Conservation (phyloP, 2,329 filamentous ascomycete genomes). For the Venturiaceae sp. region DNA sequence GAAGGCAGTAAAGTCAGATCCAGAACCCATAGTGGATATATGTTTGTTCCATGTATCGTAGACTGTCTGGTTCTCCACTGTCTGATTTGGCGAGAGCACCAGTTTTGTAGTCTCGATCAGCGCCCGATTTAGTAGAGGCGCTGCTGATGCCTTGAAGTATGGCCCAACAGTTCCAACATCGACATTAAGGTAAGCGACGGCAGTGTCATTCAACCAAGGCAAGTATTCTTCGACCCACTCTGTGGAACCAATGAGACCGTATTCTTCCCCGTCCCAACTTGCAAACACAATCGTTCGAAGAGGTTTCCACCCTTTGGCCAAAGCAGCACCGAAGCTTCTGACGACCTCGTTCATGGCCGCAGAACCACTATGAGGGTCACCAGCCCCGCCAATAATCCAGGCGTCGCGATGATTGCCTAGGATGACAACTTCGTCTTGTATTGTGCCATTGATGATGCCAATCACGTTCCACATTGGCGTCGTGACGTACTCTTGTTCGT, state of each 20-base stretch:
- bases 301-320: slow-evolving; percentile 70
- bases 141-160: slow-evolving; percentile 54
- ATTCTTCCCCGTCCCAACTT: slow-evolving; percentile 61
- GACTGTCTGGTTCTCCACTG: slow-evolving; percentile 57
- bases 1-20: slow-evolving; percentile 43
- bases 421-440: slow-evolving; percentile 76
- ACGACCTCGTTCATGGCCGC: slow-evolving; percentile 64
- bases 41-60: slow-evolving; percentile 49
- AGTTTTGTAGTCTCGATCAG: slow-evolving; percentile 51
- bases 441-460: slow-evolving; percentile 80
- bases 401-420: slow-evolving; percentile 90
- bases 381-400: slow-evolving; percentile 78
- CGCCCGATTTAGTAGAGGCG: slow-evolving; percentile 66
- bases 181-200: slow-evolving; percentile 78
- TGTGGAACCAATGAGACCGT: slow-evolving; percentile 75
- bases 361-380: slow-evolving; percentile 74
- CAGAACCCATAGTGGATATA: slow-evolving; percentile 45
- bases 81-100: slow-evolving; percentile 56
- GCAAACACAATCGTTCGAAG: slow-evolving; percentile 86
- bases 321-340: slow-evolving; percentile 61
- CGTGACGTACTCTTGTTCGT: slow-evolving; percentile 39
- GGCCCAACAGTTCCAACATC: slow-evolving; percentile 64
- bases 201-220: slow-evolving; percentile 64
- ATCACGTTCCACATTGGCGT: slow-evolving; percentile 63
- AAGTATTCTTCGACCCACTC: slow-evolving; percentile 91